These are phyloP conservation scores for Platanus orientalis DNA, from an alignment of 164 flowering plant genomes.

Conservation along the genomic window DNA sequence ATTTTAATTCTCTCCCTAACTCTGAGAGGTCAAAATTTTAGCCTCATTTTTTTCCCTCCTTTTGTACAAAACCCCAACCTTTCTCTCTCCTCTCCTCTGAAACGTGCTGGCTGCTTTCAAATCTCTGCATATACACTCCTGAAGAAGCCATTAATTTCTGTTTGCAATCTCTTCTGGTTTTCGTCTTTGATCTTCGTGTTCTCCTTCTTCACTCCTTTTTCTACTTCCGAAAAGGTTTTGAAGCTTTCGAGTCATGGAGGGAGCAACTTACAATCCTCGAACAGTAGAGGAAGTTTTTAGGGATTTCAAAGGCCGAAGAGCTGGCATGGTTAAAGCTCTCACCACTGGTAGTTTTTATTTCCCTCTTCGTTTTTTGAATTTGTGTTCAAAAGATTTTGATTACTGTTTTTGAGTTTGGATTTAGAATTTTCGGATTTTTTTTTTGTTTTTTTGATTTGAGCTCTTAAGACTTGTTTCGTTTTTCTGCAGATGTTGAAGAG, in stretches of 20 bases:
- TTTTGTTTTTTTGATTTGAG: slow-evolving; percentile 1
- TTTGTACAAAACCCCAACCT: neutral
- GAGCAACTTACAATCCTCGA: slow-evolving; percentile 58
- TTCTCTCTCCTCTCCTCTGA: neutral
- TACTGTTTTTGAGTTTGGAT: neutral
- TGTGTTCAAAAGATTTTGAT: too few species aligned
- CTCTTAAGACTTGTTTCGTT: neutral
- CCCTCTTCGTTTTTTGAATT: too few species aligned
- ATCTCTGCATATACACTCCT: neutral
- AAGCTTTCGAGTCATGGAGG: slow-evolving; percentile 35
- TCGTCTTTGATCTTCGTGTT: neutral
- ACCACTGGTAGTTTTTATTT: slow-evolving; percentile 42
- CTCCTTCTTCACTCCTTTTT: neutral
- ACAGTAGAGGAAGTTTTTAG: slow-evolving; percentile 75
- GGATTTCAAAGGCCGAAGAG: slow-evolving; percentile 70
- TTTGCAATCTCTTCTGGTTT: neutral
- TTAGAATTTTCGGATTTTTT: too few species aligned
- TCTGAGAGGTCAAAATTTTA: neutral
- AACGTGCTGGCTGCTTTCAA: neutral
- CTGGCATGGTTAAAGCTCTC: slow-evolving; percentile 69
- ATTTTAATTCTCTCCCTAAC: too few species aligned
- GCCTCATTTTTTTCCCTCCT: slow-evolving; percentile 3
- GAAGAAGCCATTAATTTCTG: neutral
- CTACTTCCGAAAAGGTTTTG: neutral
- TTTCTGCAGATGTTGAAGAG: slow-evolving; percentile 42